Base-by-base conservation (phyloP, 495 filamentous ascomycete species). In the Hypoxylon crocopeplum region DNA sequence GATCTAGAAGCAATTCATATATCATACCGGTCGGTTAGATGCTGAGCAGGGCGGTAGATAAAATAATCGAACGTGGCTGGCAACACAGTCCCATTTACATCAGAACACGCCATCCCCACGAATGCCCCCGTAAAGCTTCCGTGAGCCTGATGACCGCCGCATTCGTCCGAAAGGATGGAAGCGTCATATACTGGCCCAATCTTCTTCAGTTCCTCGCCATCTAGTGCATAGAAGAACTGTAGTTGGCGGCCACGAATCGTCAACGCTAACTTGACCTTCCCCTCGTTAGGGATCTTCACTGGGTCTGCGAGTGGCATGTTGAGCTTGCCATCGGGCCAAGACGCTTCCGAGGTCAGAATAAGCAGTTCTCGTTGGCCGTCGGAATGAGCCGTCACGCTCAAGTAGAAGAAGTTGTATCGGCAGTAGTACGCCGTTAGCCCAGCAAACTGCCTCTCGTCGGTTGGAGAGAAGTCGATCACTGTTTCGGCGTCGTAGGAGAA, bases 111-210 rank as follows among this genome's bases (percentile, higher is more conserved):
- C 39, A 84, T 60, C 0, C 81, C 81, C 6, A 83, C 78, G 63
- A 84, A 83, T 13, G 81, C 80, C 0, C 81, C 81, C 17, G 81
- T 84, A 50, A 84, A 84, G 55, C 81, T 84, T 5, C 81, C 81
- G 54, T 82, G 78, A 3, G 67, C 72, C 60, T 79, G 78, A 48
- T 84, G 81, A 0, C 81, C 81, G 17, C 81, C 81, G 33, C 81
- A 84, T 68, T 84, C 81, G 50, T 84, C 81, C 1, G 71, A 79
- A 7, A 83, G 59, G 37, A 84, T 79, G 37, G 75, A 78, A 1
- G 79, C 81, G 62, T 83, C 80, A 39, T 77, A 77, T 5, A 79
- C 74, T 0, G 75, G 78, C 0, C 81, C 81, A 29, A 84, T 71
- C 58, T 76, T 75, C 70, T 80, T 72, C 56, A 78, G 60, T 38